Evolutionary conservation across 148 eudicot genomes (phyloP).

Genomic region (Vaccinium corymbosum): DNA sequence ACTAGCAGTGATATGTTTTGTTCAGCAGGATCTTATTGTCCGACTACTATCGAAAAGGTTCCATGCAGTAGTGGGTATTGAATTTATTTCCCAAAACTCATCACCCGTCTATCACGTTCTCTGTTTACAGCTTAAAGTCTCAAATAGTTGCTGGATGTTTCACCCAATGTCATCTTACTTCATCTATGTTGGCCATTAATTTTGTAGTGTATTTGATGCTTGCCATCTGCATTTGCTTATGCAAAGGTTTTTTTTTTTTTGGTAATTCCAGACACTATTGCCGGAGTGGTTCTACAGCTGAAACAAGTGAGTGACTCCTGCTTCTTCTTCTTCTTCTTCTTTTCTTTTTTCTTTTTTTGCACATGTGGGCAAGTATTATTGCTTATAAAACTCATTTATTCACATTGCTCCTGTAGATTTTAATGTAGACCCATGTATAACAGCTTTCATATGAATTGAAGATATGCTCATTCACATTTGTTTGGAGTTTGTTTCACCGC

Average conservation of each 20-base stretch:
- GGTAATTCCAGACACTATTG: conserved; percentile 67
- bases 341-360: too few relatives aligned
- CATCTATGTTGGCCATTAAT: neutral
- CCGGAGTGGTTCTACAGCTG: conserved; percentile 67
- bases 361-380: neutral
- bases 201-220: neutral
- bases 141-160: neutral
- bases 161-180: neutral
- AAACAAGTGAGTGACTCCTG: conserved; percentile 42
- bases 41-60: conserved; percentile 49
- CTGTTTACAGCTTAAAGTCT: neutral
- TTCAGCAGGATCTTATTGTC: conserved; percentile 85
- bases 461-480: neutral
- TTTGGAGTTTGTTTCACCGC: neutral
- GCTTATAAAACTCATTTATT: neutral
- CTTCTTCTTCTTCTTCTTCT: too few relatives aligned
- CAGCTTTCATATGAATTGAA: neutral
- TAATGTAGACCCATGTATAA: neutral
- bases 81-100: conserved; percentile 24
- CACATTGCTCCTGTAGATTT: neutral
- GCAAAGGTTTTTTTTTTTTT: neutral
- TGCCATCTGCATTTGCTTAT: conserved; percentile 17
- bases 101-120: neutral
- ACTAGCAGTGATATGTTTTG: conserved; percentile 65
- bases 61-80: conserved; percentile 67